phyloP scores from a whole-genome alignment of 2,329 filamentous ascomycete species.

The Daldinia sp. region DNA sequence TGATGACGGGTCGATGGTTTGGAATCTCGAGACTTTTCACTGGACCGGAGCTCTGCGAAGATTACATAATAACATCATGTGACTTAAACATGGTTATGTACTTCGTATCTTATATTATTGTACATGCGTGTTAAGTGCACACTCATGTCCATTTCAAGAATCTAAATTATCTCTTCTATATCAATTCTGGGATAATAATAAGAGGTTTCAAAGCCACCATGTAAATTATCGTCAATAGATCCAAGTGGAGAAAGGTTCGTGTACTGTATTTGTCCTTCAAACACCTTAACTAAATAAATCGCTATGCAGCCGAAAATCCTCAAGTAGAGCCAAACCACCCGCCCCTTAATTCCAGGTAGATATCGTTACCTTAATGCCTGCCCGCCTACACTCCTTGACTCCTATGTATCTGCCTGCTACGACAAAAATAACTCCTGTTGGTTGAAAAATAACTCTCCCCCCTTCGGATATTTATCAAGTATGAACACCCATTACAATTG shows the following conservation, averaged over 20 bases:
- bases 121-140: too few relatives aligned
- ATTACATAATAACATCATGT: background rate
- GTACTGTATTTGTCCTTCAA: background rate
- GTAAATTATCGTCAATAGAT: background rate
- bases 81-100: too few relatives aligned
- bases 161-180: too few relatives aligned
- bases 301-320: slow-evolving; percentile 35
- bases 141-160: too few relatives aligned
- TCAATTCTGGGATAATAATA: too few relatives aligned
- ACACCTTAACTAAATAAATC: slow-evolving; percentile 10
- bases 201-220: too few relatives aligned
- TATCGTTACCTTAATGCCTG: slow-evolving; percentile 14
- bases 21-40: background rate
- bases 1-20: background rate
- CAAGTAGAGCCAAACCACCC: slow-evolving; percentile 4
- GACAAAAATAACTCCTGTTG: slow-evolving; percentile 6
- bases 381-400: slow-evolving; percentile 12
- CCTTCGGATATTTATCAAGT: background rate
- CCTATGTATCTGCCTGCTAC: slow-evolving; percentile 12
- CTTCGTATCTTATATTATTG: too few relatives aligned
- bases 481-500: slow-evolving; percentile 28
- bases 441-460: background rate
- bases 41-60: background rate
- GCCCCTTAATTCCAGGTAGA: slow-evolving; percentile 15
- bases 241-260: background rate